These are phyloP conservation scores for Penicillium egyptiacum DNA, from an alignment of 495 filamentous ascomycete genomes.

Conservation along the genomic window DNA sequence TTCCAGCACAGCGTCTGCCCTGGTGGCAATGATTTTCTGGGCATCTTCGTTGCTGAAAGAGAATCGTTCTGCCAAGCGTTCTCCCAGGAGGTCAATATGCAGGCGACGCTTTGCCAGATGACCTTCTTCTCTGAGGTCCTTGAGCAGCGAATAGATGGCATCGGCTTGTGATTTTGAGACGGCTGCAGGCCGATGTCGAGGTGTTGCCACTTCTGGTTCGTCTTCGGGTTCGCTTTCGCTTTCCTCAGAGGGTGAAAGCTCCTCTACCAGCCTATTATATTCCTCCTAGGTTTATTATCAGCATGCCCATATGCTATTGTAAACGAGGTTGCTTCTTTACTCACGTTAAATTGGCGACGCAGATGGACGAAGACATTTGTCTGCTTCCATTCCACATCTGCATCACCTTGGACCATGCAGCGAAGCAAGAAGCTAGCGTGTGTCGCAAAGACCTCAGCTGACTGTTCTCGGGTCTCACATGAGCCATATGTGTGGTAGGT, in stretches of 20 bases:
- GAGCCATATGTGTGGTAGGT: slow-evolving; percentile 45
- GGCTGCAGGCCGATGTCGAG: slow-evolving; percentile 30
- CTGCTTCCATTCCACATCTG: slow-evolving; percentile 55
- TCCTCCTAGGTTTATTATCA: slow-evolving; percentile 37
- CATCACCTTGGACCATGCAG: slow-evolving; percentile 57
- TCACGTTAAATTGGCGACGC: slow-evolving; percentile 50
- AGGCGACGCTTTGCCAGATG: slow-evolving; percentile 48
- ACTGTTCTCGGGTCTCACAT: slow-evolving; percentile 49
- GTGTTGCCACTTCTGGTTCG: slow-evolving; percentile 24
- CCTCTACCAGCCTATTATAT: slow-evolving; percentile 37
- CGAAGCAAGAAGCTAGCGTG: slow-evolving; percentile 57
- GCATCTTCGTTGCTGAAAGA: slow-evolving; percentile 36
- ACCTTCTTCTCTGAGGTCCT: slow-evolving; percentile 41
- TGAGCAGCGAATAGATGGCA: slow-evolving; percentile 39
- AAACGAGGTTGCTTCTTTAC: background rate
- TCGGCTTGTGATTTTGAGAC: slow-evolving; percentile 39
- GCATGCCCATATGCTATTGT: background rate
- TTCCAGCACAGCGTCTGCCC: slow-evolving; percentile 34
- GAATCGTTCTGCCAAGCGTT: slow-evolving; percentile 25
- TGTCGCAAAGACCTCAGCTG: slow-evolving; percentile 51
- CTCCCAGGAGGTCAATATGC: slow-evolving; percentile 36
- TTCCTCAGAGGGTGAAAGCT: slow-evolving; percentile 30
- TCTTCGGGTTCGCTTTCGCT: slow-evolving; percentile 28
- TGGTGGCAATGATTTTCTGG: slow-evolving; percentile 36
- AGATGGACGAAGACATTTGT: slow-evolving; percentile 56